phyloP scores from a whole-genome alignment of 768 basidiomycete species.

The Hericium coralloides region DNA sequence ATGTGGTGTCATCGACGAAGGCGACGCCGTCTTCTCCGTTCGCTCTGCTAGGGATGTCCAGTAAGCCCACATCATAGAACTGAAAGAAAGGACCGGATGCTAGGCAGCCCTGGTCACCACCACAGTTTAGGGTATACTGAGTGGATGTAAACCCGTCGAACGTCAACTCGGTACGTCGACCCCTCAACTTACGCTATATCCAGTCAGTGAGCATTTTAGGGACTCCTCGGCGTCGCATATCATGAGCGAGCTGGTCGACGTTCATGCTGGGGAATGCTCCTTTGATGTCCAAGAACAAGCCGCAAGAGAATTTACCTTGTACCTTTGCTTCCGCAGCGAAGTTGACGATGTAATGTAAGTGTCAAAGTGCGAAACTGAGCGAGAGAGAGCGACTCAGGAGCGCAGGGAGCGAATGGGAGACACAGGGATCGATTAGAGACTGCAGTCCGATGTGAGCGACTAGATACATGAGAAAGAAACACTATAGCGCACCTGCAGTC shows the following conservation, averaged over 20 bases:
- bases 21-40: neutral
- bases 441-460: no score
- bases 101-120: slow-evolving; percentile 17
- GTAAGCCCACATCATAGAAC: slow-evolving; percentile 15
- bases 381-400: no score
- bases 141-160: slow-evolving; percentile 13
- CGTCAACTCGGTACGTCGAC: slow-evolving; percentile 4
- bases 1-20: neutral
- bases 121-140: neutral
- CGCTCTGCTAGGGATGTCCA: slow-evolving; percentile 4
- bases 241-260: slow-evolving; percentile 22
- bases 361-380: no score
- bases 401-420: no score
- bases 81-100: slow-evolving; percentile 14
- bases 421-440: no score
- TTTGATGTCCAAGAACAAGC: slow-evolving; percentile 34
- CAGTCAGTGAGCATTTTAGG: slow-evolving; percentile 18
- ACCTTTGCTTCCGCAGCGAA: slow-evolving; percentile 18
- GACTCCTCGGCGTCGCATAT: slow-evolving; percentile 22
- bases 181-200: slow-evolving; percentile 2
- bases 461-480: no score
- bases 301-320: slow-evolving; percentile 23
- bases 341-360: neutral
- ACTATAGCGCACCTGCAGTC: no score
- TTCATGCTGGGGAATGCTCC: slow-evolving; percentile 34